A percentile compares a stretch with the other conserved stretches of the same genome.
Evolutionary conservation across 2,329 filamentous ascomycete genomes (phyloP).

Genomic region (Rasamsonia emersonii): DNA sequence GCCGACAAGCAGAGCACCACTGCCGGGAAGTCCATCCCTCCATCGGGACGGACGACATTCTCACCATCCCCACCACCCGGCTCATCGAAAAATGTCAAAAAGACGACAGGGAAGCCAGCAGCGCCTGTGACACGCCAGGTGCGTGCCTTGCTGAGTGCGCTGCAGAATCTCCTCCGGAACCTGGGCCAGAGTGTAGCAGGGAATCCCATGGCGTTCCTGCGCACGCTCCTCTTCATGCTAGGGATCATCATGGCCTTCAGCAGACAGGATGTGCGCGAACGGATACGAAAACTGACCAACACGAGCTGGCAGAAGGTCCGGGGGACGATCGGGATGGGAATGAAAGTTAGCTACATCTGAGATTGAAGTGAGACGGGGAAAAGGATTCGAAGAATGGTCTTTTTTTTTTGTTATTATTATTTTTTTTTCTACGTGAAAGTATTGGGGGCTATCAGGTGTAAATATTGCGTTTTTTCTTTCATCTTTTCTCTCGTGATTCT

Average conservation of each 20-base stretch:
- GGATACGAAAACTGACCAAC: conserved; percentile 59
- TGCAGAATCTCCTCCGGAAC: conserved; percentile 41
- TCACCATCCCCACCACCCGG: conserved; percentile 21
- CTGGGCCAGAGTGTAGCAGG: conserved; percentile 44
- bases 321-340: conserved; percentile 86
- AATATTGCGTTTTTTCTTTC: no score
- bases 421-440: no score
- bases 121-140: conserved; percentile 28
- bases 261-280: conserved; percentile 64
- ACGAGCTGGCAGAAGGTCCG: conserved; percentile 72
- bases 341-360: conserved; percentile 93
- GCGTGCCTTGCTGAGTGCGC: conserved; percentile 33
- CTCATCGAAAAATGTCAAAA: conserved; percentile 30
- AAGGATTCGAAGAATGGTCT: no score
- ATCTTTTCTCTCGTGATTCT: no score
- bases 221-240: conserved; percentile 68
- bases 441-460: no score
- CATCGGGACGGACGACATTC: conserved; percentile 22
- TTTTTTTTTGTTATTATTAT: no score
- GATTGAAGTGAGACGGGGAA: no score
- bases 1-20: conserved; percentile 21
- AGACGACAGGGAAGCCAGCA: conserved; percentile 27
- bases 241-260: conserved; percentile 70
- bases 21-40: conserved; percentile 13
- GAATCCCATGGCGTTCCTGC: conserved; percentile 48